phyloP scores from a whole-genome alignment of 306 rosid genomes.

The Senna siamea region DNA sequence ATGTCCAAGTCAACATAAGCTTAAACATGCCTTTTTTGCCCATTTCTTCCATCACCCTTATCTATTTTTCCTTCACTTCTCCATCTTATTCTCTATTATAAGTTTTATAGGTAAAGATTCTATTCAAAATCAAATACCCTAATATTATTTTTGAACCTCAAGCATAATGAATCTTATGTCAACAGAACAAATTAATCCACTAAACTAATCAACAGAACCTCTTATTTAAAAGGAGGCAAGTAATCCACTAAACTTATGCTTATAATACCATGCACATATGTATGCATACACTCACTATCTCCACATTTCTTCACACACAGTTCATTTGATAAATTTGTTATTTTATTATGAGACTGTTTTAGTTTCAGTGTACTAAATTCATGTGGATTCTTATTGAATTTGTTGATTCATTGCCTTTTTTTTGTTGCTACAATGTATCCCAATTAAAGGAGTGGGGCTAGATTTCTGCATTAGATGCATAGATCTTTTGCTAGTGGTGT shows the following conservation, averaged over 20 bases:
- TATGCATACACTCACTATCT: not conserved
- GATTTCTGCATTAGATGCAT: not conserved
- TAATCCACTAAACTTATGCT: not conserved
- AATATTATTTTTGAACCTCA: not conserved
- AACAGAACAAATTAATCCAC: too few relatives aligned
- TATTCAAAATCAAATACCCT: too few relatives aligned
- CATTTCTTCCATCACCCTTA: too few relatives aligned
- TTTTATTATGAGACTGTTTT: conserved; percentile 1
- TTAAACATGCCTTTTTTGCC: too few relatives aligned
- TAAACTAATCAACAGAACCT: too few relatives aligned
- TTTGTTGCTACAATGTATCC: not conserved
- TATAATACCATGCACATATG: not conserved
- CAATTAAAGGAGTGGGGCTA: not conserved
- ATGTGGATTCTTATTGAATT: not conserved
- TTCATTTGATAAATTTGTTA: not conserved
- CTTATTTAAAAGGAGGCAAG: not conserved
- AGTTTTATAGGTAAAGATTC: too few relatives aligned
- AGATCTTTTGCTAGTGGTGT: conserved; percentile 1
- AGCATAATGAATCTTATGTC: too few relatives aligned
- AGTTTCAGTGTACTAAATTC: not conserved
- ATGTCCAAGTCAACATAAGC: too few relatives aligned
- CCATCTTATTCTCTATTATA: too few relatives aligned
- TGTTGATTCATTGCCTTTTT: not conserved
- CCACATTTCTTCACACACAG: not conserved
- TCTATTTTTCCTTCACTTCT: too few relatives aligned